Evolutionary conservation across 176 grass and related monocot genomes (phyloP), one percentile per base, ranked within the genome.

Genomic region (Rhynchospora tenuis): DNA sequence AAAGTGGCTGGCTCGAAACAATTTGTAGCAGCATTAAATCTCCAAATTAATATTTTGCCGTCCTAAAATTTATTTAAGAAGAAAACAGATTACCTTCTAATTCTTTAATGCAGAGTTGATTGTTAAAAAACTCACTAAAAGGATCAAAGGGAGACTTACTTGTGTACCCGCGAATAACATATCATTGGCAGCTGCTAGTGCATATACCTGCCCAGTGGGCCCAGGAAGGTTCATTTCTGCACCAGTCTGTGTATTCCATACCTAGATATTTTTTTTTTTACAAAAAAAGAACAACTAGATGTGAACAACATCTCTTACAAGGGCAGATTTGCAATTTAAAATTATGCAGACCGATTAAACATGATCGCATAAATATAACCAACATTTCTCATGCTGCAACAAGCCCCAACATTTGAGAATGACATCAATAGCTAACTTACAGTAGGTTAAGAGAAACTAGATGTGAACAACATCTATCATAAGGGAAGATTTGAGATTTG

Each of bases 141-240:
- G 19, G 60, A 70, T 71, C 43, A 1, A 61, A 12, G 45, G 12
- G 14, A 78, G 81, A 70, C 86, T 64, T 88, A 99, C 97, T 83
- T 99, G 93, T 85, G 85, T 92, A 67, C 86, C 97, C 26, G 93
- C 93, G 83, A 99, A 99, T 13, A 99, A 86, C 72, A 99, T 87
- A 75, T 92, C 93, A 68, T 85, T 99, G 52, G 86, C 91, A 88
- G 87, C 78, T 42, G 84, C 91, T 1, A 99, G 86, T 13, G 93
- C 88, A 87, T 99, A 99, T 48, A 99, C 93, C 91, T 93, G 93
- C 64, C 97, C 97, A 45, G 89, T 89, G 67, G 97, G 97, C 19
- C 97, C 97, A 58, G 83, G 81, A 86, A 99, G 91, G 72, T 43
- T 90, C 91, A 92, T 89, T 85, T 96, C 93, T 17, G 86, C 79